phyloP scores from a whole-genome alignment of 2,329 filamentous ascomycete species.

The Acephala macrosclerotiorum region DNA sequence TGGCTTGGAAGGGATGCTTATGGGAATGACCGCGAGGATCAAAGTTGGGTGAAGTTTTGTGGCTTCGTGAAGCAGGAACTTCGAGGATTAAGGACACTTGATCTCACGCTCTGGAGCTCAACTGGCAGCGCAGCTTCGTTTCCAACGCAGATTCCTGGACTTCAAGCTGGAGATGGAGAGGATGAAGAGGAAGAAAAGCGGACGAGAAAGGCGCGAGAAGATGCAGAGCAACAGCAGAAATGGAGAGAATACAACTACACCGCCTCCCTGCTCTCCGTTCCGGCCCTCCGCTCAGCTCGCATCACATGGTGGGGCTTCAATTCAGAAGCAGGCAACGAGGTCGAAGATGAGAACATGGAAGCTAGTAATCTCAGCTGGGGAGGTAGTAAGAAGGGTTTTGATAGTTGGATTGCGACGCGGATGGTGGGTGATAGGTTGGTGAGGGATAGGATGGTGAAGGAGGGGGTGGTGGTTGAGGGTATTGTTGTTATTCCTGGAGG shows the following conservation, averaged over 20 bases:
- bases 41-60: constrained; percentile 33
- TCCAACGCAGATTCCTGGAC: neutral
- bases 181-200: neutral
- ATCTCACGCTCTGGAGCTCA: constrained; percentile 38
- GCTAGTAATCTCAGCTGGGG: neutral
- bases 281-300: constrained; percentile 26
- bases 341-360: neutral
- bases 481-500: constrained; percentile 4
- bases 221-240: constrained; percentile 16
- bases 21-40: constrained; percentile 12
- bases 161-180: neutral
- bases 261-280: constrained; percentile 26
- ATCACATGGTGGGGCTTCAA: constrained; percentile 38
- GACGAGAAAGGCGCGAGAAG: neutral
- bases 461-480: constrained; percentile 27
- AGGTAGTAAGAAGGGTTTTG: constrained; percentile 18
- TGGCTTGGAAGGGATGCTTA: neutral
- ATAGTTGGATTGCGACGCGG: constrained; percentile 34
- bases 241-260: constrained; percentile 38
- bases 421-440: constrained; percentile 37
- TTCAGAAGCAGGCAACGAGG: constrained; percentile 1
- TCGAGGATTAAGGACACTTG: constrained; percentile 26
- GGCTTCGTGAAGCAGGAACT: constrained; percentile 25
- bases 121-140: neutral
- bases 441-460: constrained; percentile 38